Base-by-base conservation (phyloP, 202 grass and related monocot genomes). In the Bolboschoenoplectus hybrid region DNA sequence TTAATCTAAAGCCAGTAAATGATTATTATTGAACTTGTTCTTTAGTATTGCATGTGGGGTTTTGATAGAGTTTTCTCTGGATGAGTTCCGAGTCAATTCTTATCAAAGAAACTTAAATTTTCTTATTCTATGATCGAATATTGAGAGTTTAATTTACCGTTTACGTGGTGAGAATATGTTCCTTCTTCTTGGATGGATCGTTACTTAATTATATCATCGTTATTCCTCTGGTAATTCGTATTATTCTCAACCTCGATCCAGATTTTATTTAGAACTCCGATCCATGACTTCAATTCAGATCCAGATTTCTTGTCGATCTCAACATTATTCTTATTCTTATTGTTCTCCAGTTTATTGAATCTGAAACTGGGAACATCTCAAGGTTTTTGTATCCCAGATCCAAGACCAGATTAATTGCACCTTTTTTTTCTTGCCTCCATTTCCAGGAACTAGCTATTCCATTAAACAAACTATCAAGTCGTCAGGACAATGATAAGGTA, bases 21-120 rank as follows among this genome's bases (percentile, higher is more conserved):
- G 53, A 32, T 35, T 9, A 34, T 64, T 46, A 13, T 44, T 71
- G 5, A 71, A 44, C 40, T 55, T 55, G 26, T 38, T 34, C 9
- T 32, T 71, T 52, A 52, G 71, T 80, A 61, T 80, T 80, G 76
- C 55, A 61, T 80, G 76, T 80, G 76, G 74, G 76, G 14, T 80
- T 43, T 61, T 75, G 17, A 20, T 4, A 26, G 17, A 46, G 17
- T 72, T 47, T 7, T 26, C 26, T 80, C 16, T 80, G 39, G 38
- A 80, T 43, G 52, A 60, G 14, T 79, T n/a, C n/a, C 16, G 17
- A 55, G 8, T 40, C 60, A n/a, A 20, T 61, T 61, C 36, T 43
- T 60, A 43, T 61, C 3, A n/a, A 80, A 50, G 12, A 17, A 74
- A 3, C 34, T 46, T 17, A 17, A 74, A 2, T 51, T 46, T 17